Evolutionary conservation across 2,329 filamentous ascomycete species (phyloP).

Genomic region (Penicillium verrucosum): DNA sequence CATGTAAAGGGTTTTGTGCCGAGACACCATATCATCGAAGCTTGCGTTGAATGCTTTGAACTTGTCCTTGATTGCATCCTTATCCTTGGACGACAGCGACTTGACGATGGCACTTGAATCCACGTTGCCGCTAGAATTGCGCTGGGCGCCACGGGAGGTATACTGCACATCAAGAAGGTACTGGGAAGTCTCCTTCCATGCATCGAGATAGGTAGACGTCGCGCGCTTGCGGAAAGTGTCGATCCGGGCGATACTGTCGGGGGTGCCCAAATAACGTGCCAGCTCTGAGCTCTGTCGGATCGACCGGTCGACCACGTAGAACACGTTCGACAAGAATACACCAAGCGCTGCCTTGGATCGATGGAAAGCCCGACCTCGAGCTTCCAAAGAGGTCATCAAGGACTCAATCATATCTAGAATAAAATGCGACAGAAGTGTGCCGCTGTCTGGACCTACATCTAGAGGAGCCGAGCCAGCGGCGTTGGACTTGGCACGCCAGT

Average conservation of each 20-base stretch:
- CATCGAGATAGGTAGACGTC: slow-evolving; percentile 73
- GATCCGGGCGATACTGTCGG: slow-evolving; percentile 62
- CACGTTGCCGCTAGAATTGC: slow-evolving; percentile 61
- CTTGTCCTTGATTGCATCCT: slow-evolving; percentile 94
- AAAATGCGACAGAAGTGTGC: slow-evolving; percentile 85
- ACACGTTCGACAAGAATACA: slow-evolving; percentile 86
- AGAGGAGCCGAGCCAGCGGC: slow-evolving; percentile 70
- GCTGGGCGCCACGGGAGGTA: slow-evolving; percentile 70
- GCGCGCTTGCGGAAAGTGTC: slow-evolving; percentile 88
- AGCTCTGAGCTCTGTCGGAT: slow-evolving; percentile 75
- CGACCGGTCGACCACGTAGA: slow-evolving; percentile 78
- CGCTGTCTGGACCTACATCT: slow-evolving; percentile 84
- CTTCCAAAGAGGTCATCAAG: slow-evolving; percentile 70
- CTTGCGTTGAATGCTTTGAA: slow-evolving; percentile 85
- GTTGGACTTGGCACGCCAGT: slow-evolving; percentile 67
- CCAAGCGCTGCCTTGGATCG: slow-evolving; percentile 77
- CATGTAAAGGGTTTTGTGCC: slow-evolving; percentile 82
- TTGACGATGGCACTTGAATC: slow-evolving; percentile 85
- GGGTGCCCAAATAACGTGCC: slow-evolving; percentile 61
- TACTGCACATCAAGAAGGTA: slow-evolving; percentile 88
- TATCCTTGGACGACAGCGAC: slow-evolving; percentile 80
- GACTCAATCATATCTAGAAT: slow-evolving; percentile 83
- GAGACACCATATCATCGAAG: slow-evolving; percentile 83
- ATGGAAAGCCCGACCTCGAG: slow-evolving; percentile 67
- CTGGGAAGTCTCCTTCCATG: slow-evolving; percentile 82